Evolutionary conservation across 495 filamentous ascomycete species (phyloP), one percentile per base, ranked within the genome.

Genomic region (Podospora comata): DNA sequence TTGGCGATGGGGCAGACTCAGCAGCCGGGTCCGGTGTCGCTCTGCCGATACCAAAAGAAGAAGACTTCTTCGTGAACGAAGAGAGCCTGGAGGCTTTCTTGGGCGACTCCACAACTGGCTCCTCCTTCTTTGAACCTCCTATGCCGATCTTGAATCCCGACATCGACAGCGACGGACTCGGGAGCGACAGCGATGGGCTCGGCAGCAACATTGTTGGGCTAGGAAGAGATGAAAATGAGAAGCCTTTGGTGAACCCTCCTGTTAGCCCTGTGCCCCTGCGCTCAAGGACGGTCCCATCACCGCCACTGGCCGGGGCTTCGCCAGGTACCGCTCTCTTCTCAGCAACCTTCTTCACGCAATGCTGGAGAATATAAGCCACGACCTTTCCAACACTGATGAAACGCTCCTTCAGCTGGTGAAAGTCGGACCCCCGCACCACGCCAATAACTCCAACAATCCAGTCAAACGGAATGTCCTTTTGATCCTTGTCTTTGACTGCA

Each of bases 321-420:
- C 65, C 70, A 19, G 28, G 30, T 4, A 61, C 56, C 19, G 16
- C 57, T 58, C 34, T 60, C n/a, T 28, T 32, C 15, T 15, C 60
- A 53, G 39, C 23, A 30, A 53, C 57, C 69, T 34, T 65, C 64
- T 67, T 71, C 30, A 28, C 55, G 28, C 61, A 72, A 61, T 64
- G 63, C 66, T 68, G 71, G 64, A 73, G 56, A 27, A 78, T 67
- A 65, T 76, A 80, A 16, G 70, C 71, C 27, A 77, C 65, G 23
- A 80, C 73, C 68, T 78, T 80, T 23, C 72, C 72, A 16, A 79
- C 65, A 58, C 71, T 78, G 0, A 70, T 62, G 11, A 77, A 65
- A 32, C 78, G 70, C 1, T 69, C 68, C 62, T 65, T 71, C 19
- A 80, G 68, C 4, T 67, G 60, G 5, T 70, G 66, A 65, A 79